Percentiles rank a stretch among this genome's conserved stretches.
Evolutionary conservation across 345 rosid genomes (phyloP).

Genomic region (Luvunga scandens): DNA sequence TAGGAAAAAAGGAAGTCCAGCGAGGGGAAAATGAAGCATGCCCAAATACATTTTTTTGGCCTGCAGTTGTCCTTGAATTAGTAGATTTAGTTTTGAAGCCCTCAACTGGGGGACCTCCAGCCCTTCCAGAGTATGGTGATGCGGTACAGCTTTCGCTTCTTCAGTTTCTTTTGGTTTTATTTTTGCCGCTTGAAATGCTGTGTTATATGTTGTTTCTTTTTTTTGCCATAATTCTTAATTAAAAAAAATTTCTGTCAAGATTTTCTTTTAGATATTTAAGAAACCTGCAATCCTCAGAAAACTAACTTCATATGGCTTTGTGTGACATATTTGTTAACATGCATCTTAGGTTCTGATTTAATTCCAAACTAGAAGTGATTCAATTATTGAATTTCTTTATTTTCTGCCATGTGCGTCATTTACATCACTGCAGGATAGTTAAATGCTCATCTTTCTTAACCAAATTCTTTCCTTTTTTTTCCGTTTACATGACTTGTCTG

Average conservation of each 20-base stretch:
- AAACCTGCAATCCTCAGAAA: neutral
- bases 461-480: neutral
- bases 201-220: neutral
- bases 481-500: neutral
- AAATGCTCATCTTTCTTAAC: neutral
- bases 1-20: constrained; percentile 10
- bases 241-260: too few species aligned
- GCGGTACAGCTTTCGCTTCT: constrained; percentile 38
- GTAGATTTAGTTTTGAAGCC: constrained; percentile 76
- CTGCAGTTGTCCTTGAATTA: constrained; percentile 52
- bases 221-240: too few species aligned
- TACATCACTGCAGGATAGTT: neutral
- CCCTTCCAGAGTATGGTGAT: constrained; percentile 75
- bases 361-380: neutral
- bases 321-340: neutral
- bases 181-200: neutral
- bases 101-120: constrained; percentile 77
- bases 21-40: constrained; percentile 25
- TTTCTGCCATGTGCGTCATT: neutral
- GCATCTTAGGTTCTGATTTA: neutral
- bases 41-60: constrained; percentile 35
- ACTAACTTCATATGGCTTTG: neutral
- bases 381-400: neutral
- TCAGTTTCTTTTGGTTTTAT: neutral
- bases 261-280: too few species aligned